A percentile compares a stretch with the other conserved stretches of the same genome.
phyloP scores from a whole-genome alignment of 1,139 yeast species.

The Maudiozyma humilis region DNA sequence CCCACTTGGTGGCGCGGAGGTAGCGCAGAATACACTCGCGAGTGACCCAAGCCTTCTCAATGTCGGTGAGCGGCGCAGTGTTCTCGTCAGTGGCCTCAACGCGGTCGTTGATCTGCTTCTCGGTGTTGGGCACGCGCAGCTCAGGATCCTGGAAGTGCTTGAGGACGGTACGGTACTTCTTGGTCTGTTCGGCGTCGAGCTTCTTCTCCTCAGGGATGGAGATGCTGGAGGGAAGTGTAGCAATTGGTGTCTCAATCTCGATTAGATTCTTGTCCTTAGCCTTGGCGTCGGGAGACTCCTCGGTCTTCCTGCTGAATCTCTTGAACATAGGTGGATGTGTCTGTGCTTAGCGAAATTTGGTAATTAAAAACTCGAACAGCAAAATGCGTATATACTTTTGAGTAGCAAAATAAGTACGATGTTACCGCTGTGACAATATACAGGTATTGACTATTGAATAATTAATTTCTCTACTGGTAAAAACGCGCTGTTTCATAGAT shows the following conservation, averaged over 20 bases:
- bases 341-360: not conserved
- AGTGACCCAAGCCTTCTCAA: slow-evolving; percentile 84
- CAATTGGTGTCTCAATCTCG: slow-evolving; percentile 42
- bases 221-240: slow-evolving; percentile 40
- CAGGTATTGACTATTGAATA: not conserved
- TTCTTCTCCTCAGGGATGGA: slow-evolving; percentile 43
- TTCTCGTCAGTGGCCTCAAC: slow-evolving; percentile 17
- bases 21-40: slow-evolving; percentile 83
- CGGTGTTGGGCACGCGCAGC: slow-evolving; percentile 35
- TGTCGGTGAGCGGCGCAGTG: slow-evolving; percentile 38
- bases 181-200: slow-evolving; percentile 46
- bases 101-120: slow-evolving; percentile 23
- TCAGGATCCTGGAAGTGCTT: slow-evolving; percentile 48
- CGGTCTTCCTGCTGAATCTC: slow-evolving; percentile 26
- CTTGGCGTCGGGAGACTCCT: slow-evolving; percentile 11
- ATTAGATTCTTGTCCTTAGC: slow-evolving; percentile 21
- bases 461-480: too few species aligned
- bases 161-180: slow-evolving; percentile 51
- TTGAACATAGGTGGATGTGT: slow-evolving; percentile 15
- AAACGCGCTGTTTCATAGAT: too few species aligned
- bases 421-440: not conserved
- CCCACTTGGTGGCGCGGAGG: slow-evolving; percentile 88
- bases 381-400: not conserved
- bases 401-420: not conserved
- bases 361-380: not conserved